A percentile compares a stretch with the other conserved stretches of the same genome.
These are phyloP conservation scores for Monotropa hypopitys DNA, from an alignment of 179 eudicot genomes.

Conservation along the genomic window DNA sequence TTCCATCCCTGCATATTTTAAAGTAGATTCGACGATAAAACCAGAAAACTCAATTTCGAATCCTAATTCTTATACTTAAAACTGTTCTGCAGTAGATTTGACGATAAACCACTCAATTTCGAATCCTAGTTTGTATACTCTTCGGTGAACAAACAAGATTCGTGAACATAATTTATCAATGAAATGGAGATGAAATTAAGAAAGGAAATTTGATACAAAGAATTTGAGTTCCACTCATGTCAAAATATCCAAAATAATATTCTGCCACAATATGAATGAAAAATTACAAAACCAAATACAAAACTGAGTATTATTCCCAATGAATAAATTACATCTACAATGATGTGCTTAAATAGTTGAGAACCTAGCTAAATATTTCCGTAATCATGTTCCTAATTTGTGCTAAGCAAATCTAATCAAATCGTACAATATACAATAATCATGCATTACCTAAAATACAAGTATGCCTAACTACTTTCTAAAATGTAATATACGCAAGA, in stretches of 20 bases:
- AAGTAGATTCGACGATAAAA: not conserved
- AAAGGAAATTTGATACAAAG: not conserved
- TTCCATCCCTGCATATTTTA: constrained; percentile 35
- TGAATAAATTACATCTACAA: too few relatives aligned
- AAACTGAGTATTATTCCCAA: too few relatives aligned
- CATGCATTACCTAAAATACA: too few relatives aligned
- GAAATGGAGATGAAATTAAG: not conserved
- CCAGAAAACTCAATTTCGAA: not conserved
- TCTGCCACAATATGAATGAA: not conserved
- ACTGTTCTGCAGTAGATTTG: not conserved
- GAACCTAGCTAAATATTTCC: too few relatives aligned
- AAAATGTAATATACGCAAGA: too few relatives aligned
- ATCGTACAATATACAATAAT: too few relatives aligned
- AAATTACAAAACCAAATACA: too few relatives aligned
- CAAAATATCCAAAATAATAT: not conserved
- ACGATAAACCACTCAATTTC: constrained; percentile 1
- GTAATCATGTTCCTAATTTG: too few relatives aligned
- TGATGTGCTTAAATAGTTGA: too few relatives aligned
- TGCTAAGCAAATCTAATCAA: too few relatives aligned
- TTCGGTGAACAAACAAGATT: not conserved
- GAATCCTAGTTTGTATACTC: not conserved
- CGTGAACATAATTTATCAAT: not conserved
- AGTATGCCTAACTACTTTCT: too few relatives aligned
- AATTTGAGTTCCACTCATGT: not conserved
- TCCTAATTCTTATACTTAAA: too few relatives aligned